A percentile compares a stretch with the other conserved stretches of the same genome.
Conservation (phyloP, 345 rosid genomes). For the Gossypium herbaceum region DNA sequence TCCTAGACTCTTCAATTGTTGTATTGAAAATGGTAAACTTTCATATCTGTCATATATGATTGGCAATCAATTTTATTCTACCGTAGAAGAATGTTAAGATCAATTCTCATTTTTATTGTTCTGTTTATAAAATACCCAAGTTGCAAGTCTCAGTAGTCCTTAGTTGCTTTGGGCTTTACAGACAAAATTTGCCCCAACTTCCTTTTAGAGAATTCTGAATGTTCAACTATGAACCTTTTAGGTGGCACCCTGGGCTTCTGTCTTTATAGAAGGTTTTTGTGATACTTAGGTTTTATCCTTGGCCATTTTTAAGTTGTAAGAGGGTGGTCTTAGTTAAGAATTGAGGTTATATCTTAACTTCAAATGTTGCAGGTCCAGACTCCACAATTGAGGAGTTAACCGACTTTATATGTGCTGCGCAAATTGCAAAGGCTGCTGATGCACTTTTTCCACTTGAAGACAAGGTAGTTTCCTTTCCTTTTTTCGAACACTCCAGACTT, state of each 20-base stretch:
- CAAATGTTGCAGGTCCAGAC: conserved; percentile 47
- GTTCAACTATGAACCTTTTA: neutral
- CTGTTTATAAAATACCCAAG: neutral
- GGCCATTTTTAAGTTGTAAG: neutral
- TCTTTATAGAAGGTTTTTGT: neutral
- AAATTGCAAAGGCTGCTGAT: conserved; percentile 56
- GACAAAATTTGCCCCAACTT: neutral
- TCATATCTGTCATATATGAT: neutral
- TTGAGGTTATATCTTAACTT: neutral
- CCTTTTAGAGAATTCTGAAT: neutral
- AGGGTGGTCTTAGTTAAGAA: neutral
- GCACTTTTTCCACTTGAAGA: conserved; percentile 48
- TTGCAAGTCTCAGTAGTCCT: neutral
- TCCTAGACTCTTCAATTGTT: neutral
- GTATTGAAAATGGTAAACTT: conserved; percentile 10
- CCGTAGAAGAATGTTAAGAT: neutral
- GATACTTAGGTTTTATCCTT: conserved; percentile 4
- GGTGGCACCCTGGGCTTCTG: neutral
- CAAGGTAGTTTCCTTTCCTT: conserved; percentile 37
- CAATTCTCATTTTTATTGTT: neutral
- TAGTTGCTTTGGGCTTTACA: neutral
- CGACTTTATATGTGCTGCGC: conserved; percentile 84
- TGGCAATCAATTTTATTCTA: neutral
- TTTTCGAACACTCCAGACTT: neutral
- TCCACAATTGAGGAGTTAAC: conserved; percentile 56